These are phyloP conservation scores for Citrullus colocynthis DNA, from an alignment of 306 rosid genomes.

Conservation along the genomic window DNA sequence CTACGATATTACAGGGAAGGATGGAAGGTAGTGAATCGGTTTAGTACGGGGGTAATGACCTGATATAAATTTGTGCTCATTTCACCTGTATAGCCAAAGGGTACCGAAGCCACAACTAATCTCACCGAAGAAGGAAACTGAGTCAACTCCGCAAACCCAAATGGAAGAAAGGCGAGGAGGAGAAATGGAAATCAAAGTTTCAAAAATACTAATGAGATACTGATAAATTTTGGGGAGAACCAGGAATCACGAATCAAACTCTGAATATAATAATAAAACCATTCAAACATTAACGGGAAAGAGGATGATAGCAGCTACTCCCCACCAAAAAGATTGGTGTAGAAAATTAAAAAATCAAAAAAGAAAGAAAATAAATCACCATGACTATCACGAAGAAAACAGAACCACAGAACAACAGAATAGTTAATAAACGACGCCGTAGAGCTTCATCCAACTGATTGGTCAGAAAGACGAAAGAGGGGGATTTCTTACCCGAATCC, in stretches of 20 bases:
- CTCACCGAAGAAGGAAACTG: background rate
- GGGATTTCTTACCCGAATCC: background rate
- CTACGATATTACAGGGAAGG: background rate
- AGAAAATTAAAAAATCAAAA: background rate
- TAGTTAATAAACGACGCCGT: slow-evolving; percentile 6
- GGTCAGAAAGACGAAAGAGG: background rate
- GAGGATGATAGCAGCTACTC: background rate
- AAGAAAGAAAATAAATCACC: background rate
- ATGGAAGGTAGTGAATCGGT: background rate
- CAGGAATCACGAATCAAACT: background rate
- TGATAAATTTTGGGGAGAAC: background rate
- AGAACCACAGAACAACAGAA: background rate
- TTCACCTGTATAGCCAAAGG: background rate
- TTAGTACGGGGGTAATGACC: background rate
- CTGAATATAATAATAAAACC: background rate
- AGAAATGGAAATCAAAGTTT: background rate
- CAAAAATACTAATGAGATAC: background rate
- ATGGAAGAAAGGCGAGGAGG: background rate
- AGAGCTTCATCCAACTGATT: background rate
- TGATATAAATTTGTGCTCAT: background rate
- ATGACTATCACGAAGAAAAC: background rate
- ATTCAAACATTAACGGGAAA: background rate
- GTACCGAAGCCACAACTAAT: background rate
- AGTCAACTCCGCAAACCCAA: background rate
- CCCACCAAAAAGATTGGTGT: background rate